Evolutionary conservation across 805 yeast species (phyloP).

Genomic region (Grigorovia humatica): DNA sequence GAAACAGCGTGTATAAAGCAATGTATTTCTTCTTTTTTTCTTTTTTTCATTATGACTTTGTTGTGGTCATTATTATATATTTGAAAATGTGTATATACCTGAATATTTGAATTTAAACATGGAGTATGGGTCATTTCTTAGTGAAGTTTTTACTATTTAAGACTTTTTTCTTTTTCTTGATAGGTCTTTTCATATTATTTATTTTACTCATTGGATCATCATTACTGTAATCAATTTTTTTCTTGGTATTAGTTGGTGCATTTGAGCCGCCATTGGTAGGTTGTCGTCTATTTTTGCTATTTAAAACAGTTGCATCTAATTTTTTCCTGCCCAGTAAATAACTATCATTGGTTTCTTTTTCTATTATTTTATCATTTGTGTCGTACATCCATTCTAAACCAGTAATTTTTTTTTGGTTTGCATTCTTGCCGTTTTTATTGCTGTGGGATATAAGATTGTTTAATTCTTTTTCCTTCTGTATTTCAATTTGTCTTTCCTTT

Average conservation of each 20-base stretch:
- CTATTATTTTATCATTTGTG: conserved; percentile 17
- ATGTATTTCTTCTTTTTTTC: not conserved
- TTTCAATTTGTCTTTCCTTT: conserved; percentile 53
- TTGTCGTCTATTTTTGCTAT: not conserved
- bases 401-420: conserved; percentile 24
- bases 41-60: not conserved
- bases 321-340: conserved; percentile 16
- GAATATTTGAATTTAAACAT: not conserved
- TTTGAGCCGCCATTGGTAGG: not conserved
- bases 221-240: conserved; percentile 9
- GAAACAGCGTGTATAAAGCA: conserved; percentile 1
- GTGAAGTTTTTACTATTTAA: not conserved
- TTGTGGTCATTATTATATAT: not conserved
- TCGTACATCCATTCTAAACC: conserved; percentile 86
- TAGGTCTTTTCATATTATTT: not conserved
- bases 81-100: not conserved
- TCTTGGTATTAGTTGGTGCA: conserved; percentile 1
- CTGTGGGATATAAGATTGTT: conserved; percentile 44
- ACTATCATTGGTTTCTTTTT: conserved; percentile 9
- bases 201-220: conserved; percentile 24
- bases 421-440: conserved; percentile 12
- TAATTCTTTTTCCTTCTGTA: conserved; percentile 48
- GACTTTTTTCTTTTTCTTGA: conserved; percentile 4
- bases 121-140: not conserved
- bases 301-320: conserved; percentile 9